Evolutionary conservation across 257 asterid genomes (phyloP), one percentile per base, ranked within the genome.

Genomic region (Petunia axillaris): DNA sequence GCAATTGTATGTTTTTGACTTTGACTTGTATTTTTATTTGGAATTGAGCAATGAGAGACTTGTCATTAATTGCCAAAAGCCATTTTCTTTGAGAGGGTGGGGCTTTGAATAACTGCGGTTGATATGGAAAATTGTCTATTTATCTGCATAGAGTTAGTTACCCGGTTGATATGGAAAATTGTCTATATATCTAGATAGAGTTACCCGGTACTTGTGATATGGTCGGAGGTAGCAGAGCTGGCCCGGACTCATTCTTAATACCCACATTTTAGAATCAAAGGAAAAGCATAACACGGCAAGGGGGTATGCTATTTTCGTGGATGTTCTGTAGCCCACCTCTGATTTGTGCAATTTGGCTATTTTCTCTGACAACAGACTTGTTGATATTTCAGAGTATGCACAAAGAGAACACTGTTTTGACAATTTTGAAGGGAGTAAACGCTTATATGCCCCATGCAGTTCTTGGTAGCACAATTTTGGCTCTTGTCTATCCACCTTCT

Each of bases 401-500:
- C 59, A 87, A 84, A 83, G 84, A 77, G 41, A 75, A 77, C 35
- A 79, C 90, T 35, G 79, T 88, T 13, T 58, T 83, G 82, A 84
- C 85, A 64, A 84, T 93, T 84, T 89, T 95, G 85, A 91, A 81
- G 87, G 92, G 93, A 81, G 93, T 98, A 64, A 93, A 89, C 82
- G 81, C 99, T 79, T 84, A 88, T 79, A 89, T 95, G 50, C 99
- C 99, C 81, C 98, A 93, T 81, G 99, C 92, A 79, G 97, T 95
- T 79, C 85, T 95, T 64, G 97, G 93, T 68, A 95, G 98, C 84
- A 93, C 98, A 60, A 76, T 89, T 79, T 90, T 95, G 91, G 99
- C 98, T 81, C 96, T 95, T 59, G 66, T 95, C 64, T 92, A 92
- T 87, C 99, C 98, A 15, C 97, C 99, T 79, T 95, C 98, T 66